Conservation (phyloP, 1,284 basidiomycete genomes). For the Cutaneotrichosporon mucoides region DNA sequence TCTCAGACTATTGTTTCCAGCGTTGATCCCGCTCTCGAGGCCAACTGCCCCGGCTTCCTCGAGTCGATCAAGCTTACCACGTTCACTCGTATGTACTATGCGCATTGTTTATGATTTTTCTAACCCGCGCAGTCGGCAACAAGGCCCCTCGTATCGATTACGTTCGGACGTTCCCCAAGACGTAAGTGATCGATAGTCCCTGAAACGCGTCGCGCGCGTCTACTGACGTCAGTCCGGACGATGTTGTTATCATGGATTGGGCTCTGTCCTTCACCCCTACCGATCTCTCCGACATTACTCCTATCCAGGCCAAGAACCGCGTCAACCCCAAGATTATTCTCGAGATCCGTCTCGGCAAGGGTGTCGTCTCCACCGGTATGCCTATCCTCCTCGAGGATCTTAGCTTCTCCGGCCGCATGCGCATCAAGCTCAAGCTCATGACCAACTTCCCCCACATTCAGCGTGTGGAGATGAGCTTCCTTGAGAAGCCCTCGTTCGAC, state of each 20-base stretch:
- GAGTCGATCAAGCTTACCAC: slow-evolving; percentile 81
- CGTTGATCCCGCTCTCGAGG: slow-evolving; percentile 81
- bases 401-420: slow-evolving; percentile 77
- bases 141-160: slow-evolving; percentile 84
- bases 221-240: slow-evolving; percentile 57
- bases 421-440: slow-evolving; percentile 79
- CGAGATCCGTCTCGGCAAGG: slow-evolving; percentile 80
- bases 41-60: slow-evolving; percentile 72
- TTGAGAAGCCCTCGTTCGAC: slow-evolving; percentile 90
- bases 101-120: background rate
- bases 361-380: slow-evolving; percentile 72
- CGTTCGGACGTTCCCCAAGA: slow-evolving; percentile 87
- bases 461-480: slow-evolving; percentile 81
- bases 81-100: slow-evolving; percentile 61
- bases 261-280: slow-evolving; percentile 90
- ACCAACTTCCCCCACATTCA: slow-evolving; percentile 90
- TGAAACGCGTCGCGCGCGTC: slow-evolving; percentile 4
- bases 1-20: slow-evolving; percentile 69
- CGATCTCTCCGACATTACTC: slow-evolving; percentile 81
- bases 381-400: slow-evolving; percentile 92
- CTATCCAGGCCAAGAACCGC: slow-evolving; percentile 65
- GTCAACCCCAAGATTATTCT: slow-evolving; percentile 94
- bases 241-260: slow-evolving; percentile 97
- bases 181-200: slow-evolving; percentile 44
- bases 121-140: slow-evolving; percentile 59